Conservation (phyloP, 192 early-diverging fungal genomes). For the Gaertneriomyces sp. region DNA sequence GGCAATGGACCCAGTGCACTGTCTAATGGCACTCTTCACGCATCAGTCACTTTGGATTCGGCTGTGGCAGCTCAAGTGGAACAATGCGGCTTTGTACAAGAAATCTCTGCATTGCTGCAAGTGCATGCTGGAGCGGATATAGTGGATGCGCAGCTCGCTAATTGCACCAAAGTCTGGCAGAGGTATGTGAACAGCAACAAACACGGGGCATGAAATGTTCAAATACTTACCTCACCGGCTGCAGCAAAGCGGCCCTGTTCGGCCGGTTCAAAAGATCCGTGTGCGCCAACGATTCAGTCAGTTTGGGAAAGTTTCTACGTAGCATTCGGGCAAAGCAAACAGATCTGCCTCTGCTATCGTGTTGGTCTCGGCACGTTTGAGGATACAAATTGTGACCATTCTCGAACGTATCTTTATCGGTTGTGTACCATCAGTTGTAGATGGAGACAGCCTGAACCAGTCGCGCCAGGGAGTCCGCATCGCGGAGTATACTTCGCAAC, state of each 20-base stretch:
- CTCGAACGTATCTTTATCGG: too few relatives aligned
- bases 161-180: constrained; percentile 16
- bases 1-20: too few relatives aligned
- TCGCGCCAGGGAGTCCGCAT: too few relatives aligned
- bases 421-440: too few relatives aligned
- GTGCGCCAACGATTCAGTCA: neutral
- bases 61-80: too few relatives aligned
- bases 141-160: constrained; percentile 4
- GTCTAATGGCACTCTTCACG: too few relatives aligned
- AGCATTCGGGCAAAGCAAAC: neutral
- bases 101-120: neutral
- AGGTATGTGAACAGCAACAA: constrained; percentile 10
- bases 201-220: neutral
- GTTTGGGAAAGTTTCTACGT: neutral
- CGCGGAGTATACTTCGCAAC: too few relatives aligned
- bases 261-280: constrained; percentile 14
- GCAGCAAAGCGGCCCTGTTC: constrained; percentile 26
- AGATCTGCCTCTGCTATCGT: constrained; percentile 16
- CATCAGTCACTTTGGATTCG: too few relatives aligned
- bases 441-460: too few relatives aligned
- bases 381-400: neutral
- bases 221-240: neutral
- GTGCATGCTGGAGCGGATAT: neutral
- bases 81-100: too few relatives aligned
- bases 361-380: constrained; percentile 24